These are phyloP conservation scores for Nasturtium officinale DNA, from an alignment of 345 rosid genomes.

Conservation along the genomic window DNA sequence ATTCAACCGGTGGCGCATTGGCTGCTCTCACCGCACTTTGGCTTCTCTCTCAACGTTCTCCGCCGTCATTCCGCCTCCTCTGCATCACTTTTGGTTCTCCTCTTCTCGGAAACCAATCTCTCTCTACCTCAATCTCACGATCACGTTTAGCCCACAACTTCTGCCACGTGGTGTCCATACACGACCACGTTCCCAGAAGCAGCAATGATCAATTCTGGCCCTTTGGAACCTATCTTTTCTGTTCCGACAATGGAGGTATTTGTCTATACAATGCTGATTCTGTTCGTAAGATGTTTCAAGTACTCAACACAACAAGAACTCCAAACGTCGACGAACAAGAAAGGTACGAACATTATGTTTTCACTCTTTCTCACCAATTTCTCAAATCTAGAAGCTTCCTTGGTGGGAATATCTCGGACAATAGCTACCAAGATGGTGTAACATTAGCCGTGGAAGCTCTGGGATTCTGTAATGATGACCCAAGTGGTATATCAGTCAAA, in stretches of 20 bases:
- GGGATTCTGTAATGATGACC: constrained; percentile 52
- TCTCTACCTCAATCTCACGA: constrained; percentile 57
- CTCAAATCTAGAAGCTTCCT: constrained; percentile 47
- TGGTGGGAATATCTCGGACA: constrained; percentile 46
- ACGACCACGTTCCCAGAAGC: constrained; percentile 57
- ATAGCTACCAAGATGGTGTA: constrained; percentile 66
- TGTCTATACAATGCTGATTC: constrained; percentile 66
- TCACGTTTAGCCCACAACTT: constrained; percentile 72
- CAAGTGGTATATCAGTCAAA: constrained; percentile 38
- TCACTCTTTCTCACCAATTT: constrained; percentile 47
- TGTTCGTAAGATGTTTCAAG: constrained; percentile 53
- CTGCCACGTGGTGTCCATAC: constrained; percentile 63
- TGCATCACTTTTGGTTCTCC: constrained; percentile 88
- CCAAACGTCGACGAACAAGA: constrained; percentile 60
- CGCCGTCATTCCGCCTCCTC: constrained; percentile 46
- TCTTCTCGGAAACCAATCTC: constrained; percentile 66
- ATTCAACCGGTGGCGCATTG: constrained; percentile 73
- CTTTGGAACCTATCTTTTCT: constrained; percentile 69
- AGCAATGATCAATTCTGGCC: constrained; percentile 55
- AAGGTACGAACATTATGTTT: constrained; percentile 57
- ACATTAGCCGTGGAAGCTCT: constrained; percentile 68
- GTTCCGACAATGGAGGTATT: constrained; percentile 73
- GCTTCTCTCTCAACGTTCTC: constrained; percentile 60
- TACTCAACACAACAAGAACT: constrained; percentile 43
- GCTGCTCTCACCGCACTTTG: constrained; percentile 79